Percentiles rank a stretch among this genome's conserved stretches.
Conservation (phyloP, 2,329 filamentous ascomycete genomes). For the Helminthosporium solani region DNA sequence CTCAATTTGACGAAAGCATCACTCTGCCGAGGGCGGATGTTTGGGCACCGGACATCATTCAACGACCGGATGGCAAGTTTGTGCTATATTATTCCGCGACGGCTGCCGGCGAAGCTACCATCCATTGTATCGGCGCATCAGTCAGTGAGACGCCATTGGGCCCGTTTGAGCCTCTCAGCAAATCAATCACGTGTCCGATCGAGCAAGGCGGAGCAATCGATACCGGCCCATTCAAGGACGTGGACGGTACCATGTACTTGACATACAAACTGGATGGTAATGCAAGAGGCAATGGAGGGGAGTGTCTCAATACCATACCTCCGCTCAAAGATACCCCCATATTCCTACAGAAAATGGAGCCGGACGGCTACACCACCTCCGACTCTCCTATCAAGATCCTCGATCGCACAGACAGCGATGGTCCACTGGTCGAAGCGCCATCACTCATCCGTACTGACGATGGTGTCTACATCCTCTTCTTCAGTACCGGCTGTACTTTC, state of each 20-base stretch:
- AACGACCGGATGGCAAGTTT: constrained; percentile 49
- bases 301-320: constrained; percentile 49
- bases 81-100: constrained; percentile 62
- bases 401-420: constrained; percentile 49
- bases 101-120: constrained; percentile 39
- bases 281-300: constrained; percentile 49
- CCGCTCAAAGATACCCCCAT: constrained; percentile 54
- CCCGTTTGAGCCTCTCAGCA: constrained; percentile 53
- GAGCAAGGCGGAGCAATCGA: constrained; percentile 63
- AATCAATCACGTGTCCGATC: constrained; percentile 56
- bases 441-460: constrained; percentile 50
- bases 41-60: constrained; percentile 40
- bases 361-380: constrained; percentile 55
- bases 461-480: constrained; percentile 62
- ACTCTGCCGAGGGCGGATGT: constrained; percentile 15
- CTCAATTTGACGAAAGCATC: neutral
- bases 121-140: constrained; percentile 62
- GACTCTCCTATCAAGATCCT: constrained; percentile 54
- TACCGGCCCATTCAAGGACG: constrained; percentile 59
- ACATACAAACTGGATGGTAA: constrained; percentile 69
- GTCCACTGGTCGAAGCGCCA: constrained; percentile 63
- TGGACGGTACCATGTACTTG: constrained; percentile 57
- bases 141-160: constrained; percentile 51
- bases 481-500: constrained; percentile 61
- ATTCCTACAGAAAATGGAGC: constrained; percentile 55